phyloP scores from a whole-genome alignment of 176 grass and related monocot species.

The Carex pumila region DNA sequence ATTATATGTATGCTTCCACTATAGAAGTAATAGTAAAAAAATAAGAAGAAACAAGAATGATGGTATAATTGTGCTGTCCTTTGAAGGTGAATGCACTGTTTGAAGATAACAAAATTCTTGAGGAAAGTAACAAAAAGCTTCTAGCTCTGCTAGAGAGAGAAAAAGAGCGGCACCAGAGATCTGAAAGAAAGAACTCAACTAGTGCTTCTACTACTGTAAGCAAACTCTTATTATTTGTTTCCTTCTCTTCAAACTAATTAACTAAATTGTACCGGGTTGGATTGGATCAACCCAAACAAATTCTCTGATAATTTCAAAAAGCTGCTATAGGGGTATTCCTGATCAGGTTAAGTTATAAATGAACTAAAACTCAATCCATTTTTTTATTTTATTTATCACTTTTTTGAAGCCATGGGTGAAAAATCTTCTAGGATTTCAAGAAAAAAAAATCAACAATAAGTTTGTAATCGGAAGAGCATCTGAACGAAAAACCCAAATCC shows the following conservation, averaged over 20 bases:
- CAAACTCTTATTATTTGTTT: conserved; percentile 3
- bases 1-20: neutral
- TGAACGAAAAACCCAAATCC: neutral
- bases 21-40: neutral
- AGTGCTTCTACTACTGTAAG: conserved; percentile 66
- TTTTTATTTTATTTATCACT: neutral
- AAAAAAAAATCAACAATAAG: neutral
- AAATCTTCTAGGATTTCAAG: neutral
- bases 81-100: conserved; percentile 54
- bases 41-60: neutral
- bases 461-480: neutral
- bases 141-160: conserved; percentile 34
- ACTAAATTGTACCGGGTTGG: neutral
- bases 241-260: neutral
- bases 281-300: neutral
- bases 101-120: conserved; percentile 66
- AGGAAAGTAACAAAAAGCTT: conserved; percentile 69
- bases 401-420: neutral
- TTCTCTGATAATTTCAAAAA: neutral
- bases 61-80: neutral
- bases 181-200: conserved; percentile 45
- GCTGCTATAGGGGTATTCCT: neutral
- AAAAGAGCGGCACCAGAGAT: conserved; percentile 47
- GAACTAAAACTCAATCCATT: neutral
- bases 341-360: neutral